These are phyloP conservation scores for Plasmodium falciparum DNA, from an alignment of 169 alveolate species.

Conservation along the genomic window DNA sequence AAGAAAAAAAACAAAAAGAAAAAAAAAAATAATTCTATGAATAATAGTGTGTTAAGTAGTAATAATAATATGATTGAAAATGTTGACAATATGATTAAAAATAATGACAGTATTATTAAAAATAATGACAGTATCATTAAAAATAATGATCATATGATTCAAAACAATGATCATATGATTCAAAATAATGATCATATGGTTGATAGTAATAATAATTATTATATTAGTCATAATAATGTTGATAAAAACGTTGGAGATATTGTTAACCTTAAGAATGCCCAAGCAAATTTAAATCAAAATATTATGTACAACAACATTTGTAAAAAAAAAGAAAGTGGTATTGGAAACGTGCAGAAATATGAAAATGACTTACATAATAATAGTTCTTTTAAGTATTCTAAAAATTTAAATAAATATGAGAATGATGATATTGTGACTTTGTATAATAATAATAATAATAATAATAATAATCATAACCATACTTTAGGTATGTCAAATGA, in stretches of 20 bases:
- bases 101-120: not conserved
- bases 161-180: not conserved
- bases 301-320: too few relatives aligned
- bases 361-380: not conserved
- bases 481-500: not conserved
- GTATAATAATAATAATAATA: too few relatives aligned
- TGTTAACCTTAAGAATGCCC: too few relatives aligned
- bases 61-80: not conserved
- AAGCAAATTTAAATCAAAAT: too few relatives aligned
- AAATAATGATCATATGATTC: not conserved
- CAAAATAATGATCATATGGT: not conserved
- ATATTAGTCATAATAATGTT: too few relatives aligned
- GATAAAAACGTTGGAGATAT: too few relatives aligned
- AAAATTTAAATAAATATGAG: not conserved
- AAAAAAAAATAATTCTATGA: not conserved
- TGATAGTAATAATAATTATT: not conserved
- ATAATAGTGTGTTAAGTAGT: not conserved
- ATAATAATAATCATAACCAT: too few relatives aligned
- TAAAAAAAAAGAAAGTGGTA: not conserved
- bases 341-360: too few relatives aligned
- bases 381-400: constrained; percentile 7
- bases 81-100: not conserved
- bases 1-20: constrained; percentile 17
- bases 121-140: not conserved
- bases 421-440: too few relatives aligned